Conservation (phyloP, 2,329 filamentous ascomycete genomes). For the Colletotrichum eremochloae region DNA sequence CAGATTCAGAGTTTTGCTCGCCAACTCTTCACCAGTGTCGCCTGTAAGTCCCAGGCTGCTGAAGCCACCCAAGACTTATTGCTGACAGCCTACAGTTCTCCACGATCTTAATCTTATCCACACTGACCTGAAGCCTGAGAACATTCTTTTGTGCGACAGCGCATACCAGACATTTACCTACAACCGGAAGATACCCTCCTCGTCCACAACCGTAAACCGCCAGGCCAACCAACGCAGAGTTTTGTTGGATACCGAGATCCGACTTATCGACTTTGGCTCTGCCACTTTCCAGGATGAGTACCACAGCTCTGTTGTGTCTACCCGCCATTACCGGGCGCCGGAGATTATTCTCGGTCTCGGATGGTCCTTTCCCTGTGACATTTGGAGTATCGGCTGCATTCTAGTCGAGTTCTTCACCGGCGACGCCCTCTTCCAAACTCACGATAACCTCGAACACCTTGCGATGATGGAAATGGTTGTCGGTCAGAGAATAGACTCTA, state of each 20-base stretch:
- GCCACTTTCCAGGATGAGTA: slow-evolving; percentile 81
- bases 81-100: slow-evolving; percentile 71
- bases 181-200: slow-evolving; percentile 77
- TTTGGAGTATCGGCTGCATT: slow-evolving; percentile 82
- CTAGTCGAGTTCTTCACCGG: slow-evolving; percentile 80
- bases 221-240: slow-evolving; percentile 75
- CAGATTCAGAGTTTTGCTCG: slow-evolving; percentile 98
- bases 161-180: slow-evolving; percentile 79
- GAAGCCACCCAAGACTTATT: neutral
- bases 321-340: slow-evolving; percentile 77
- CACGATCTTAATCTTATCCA: slow-evolving; percentile 98
- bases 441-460: slow-evolving; percentile 79
- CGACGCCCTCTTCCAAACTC: slow-evolving; percentile 79
- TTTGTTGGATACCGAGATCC: slow-evolving; percentile 76
- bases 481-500: slow-evolving; percentile 68
- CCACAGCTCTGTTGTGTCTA: slow-evolving; percentile 79
- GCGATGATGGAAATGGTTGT: slow-evolving; percentile 83
- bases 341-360: slow-evolving; percentile 79
- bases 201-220: slow-evolving; percentile 70
- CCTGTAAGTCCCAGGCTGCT: slow-evolving; percentile 77
- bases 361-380: slow-evolving; percentile 80
- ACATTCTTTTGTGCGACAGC: slow-evolving; percentile 76
- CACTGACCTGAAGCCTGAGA: slow-evolving; percentile 81
- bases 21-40: slow-evolving; percentile 97
- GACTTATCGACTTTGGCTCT: slow-evolving; percentile 79